phyloP scores from a whole-genome alignment of 1,284 basidiomycete genomes.

The Puccinia triticina region DNA sequence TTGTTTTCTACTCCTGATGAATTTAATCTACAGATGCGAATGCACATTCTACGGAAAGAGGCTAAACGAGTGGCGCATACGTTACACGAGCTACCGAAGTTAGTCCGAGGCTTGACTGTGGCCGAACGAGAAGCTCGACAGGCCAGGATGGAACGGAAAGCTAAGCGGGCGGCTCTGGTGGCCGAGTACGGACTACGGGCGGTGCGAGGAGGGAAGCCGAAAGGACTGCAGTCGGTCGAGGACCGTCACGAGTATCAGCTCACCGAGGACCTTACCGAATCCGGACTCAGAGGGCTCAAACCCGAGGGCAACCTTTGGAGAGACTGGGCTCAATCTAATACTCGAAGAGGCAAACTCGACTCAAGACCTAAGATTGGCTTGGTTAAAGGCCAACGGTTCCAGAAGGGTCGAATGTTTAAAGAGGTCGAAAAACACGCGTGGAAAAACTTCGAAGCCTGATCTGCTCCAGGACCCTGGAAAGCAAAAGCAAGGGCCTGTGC shows the following conservation, averaged over 20 bases:
- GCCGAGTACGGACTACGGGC: slow-evolving; percentile 39
- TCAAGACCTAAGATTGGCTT: neutral
- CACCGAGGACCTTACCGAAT: slow-evolving; percentile 47
- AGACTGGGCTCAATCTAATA: slow-evolving; percentile 46
- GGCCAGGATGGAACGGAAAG: neutral
- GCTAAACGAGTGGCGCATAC: slow-evolving; percentile 32
- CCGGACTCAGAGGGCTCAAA: slow-evolving; percentile 40
- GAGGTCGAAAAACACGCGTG: slow-evolving; percentile 48
- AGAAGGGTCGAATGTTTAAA: slow-evolving; percentile 49
- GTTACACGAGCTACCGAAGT: slow-evolving; percentile 40
- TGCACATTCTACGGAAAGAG: slow-evolving; percentile 18
- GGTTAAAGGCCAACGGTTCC: slow-evolving; percentile 19
- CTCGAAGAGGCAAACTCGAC: slow-evolving; percentile 33
- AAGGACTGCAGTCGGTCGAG: slow-evolving; percentile 23
- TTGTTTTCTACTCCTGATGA: neutral
- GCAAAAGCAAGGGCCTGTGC: too few species aligned
- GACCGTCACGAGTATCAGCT: slow-evolving; percentile 43
- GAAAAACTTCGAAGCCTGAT: slow-evolving; percentile 48
- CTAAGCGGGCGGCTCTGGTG: slow-evolving; percentile 34
- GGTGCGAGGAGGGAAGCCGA: slow-evolving; percentile 38
- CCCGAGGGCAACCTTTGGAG: slow-evolving; percentile 48
- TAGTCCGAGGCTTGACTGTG: slow-evolving; percentile 4
- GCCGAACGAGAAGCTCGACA: slow-evolving; percentile 11
- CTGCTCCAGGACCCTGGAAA: neutral
- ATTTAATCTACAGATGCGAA: slow-evolving; percentile 3